Base-by-base conservation (phyloP, 1,139 yeast genomes). In the Saccharomyces pastorianus region DNA sequence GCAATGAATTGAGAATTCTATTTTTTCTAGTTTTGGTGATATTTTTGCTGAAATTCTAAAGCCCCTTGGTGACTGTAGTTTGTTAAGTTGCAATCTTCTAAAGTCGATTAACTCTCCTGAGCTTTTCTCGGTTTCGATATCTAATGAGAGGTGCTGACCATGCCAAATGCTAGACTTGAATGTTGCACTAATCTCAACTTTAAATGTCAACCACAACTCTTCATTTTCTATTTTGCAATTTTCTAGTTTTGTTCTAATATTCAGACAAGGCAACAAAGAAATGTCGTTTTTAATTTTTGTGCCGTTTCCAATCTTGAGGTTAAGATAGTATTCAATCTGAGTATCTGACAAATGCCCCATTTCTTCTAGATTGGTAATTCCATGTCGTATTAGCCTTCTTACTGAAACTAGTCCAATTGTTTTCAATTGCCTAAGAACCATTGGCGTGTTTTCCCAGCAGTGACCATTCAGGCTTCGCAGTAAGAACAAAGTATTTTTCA, bases 401-500 rank as follows among this genome's bases (percentile, higher is more conserved):
- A 76, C 72, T 26, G 73, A 68, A 0, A 69, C 73, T 2, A 73
- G 57, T 0, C 79, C 81, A 26, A 80, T 63, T 4, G 76, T 76
- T 27, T 74, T 75, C 17, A 79, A 55, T 55, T 80, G 83, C 52
- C 74, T 67, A 27, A 79, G 62, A 8, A 73, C 73, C 60, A 72
- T 68, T 11, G 77, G 66, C 0, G 76, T 64, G 50, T 72, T 74
- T 58, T 78, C 82, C 84, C 84, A 79, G 23, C 81, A 71, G 55
- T 67, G 71, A 0, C 78, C 78, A 48, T 63, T 62, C 2, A 78
- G 55, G 48, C 77, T 73, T 52, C 80, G 64, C 2, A 65, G 59
- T 9, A 79, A 57, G 44, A 64, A 66, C 7, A 79, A 61, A 9
- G 76, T 62, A 47, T 67, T 71, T 20, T 64, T 56, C 46, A 78